These are phyloP conservation scores for Albophoma yamanashiensis DNA, from an alignment of 2,329 filamentous ascomycete genomes.

Conservation along the genomic window DNA sequence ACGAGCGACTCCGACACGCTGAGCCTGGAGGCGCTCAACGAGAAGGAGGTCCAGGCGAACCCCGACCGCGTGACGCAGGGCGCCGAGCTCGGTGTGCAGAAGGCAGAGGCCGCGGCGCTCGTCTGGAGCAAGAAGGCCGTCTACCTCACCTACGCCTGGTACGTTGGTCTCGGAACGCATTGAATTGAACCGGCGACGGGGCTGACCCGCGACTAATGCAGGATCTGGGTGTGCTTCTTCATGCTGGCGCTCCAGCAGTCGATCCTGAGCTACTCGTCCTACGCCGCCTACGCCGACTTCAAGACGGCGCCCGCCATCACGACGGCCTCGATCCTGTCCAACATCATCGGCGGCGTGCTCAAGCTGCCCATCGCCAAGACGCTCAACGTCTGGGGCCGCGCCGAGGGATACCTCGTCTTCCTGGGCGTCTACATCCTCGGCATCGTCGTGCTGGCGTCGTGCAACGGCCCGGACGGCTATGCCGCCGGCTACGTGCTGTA, in stretches of 20 bases:
- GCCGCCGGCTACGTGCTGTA: constrained; percentile 56
- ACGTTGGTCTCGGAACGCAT: background rate
- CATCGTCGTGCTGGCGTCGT: constrained; percentile 53
- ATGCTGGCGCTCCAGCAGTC: constrained; percentile 33
- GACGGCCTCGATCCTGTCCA: constrained; percentile 38
- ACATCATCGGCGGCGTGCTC: constrained; percentile 43
- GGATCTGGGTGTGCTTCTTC: constrained; percentile 38
- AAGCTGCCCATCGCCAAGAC: constrained; percentile 55
- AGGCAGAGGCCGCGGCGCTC: constrained; percentile 27
- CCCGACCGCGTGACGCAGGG: constrained; percentile 1
- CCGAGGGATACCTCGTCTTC: constrained; percentile 47
- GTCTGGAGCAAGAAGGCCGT: constrained; percentile 28
- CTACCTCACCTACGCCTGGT: constrained; percentile 21
- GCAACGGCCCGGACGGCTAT: constrained; percentile 29
- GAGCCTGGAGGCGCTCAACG: background rate
- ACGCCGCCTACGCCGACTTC: constrained; percentile 35
- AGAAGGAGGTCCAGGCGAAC: background rate
- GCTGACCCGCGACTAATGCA: background rate
- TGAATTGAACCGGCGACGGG: too few species aligned
- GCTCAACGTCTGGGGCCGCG: constrained; percentile 53
- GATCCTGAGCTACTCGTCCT: constrained; percentile 25
- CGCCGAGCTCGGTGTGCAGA: constrained; percentile 24
- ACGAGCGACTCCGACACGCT: background rate
- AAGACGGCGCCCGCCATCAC: constrained; percentile 39
- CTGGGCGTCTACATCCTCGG: constrained; percentile 35